Evolutionary conservation across 257 asterid species (phyloP).

Genomic region (Thymus quinquecostatus): DNA sequence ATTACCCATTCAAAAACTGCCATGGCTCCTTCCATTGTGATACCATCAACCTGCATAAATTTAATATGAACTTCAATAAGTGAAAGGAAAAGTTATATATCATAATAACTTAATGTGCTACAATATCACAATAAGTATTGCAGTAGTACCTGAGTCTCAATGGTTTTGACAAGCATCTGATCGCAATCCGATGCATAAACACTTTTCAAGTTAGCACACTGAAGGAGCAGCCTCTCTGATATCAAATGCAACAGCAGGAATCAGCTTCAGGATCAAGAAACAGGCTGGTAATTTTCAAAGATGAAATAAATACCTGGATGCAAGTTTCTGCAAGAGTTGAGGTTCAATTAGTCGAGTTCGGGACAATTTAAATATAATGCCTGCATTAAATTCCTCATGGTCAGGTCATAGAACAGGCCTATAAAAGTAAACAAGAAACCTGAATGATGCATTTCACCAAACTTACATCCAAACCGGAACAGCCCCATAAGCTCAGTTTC

Average conservation of each 20-base stretch:
- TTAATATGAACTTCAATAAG: no score
- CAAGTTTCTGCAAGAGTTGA: conserved; percentile 80
- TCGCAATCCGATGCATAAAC: conserved; percentile 86
- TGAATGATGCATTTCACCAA: conserved; percentile 14
- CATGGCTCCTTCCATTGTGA: no score
- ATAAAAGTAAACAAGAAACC: conserved; percentile 4
- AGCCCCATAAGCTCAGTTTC: conserved; percentile 98
- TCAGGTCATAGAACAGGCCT: conserved; percentile 30
- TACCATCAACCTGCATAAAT: no score
- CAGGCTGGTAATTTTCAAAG: neutral
- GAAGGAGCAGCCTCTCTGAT: conserved; percentile 82
- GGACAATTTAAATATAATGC: conserved; percentile 88
- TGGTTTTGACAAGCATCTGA: conserved; percentile 62
- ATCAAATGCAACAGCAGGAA: conserved; percentile 20
- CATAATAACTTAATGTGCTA: no score
- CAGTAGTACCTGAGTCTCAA: conserved; percentile 82
- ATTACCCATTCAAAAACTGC: no score
- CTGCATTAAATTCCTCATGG: conserved; percentile 47
- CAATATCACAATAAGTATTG: neutral
- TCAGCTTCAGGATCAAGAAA: conserved; percentile 8
- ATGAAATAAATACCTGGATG: conserved; percentile 67
- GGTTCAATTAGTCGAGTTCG: conserved; percentile 73
- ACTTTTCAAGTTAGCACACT: conserved; percentile 76
- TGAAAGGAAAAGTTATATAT: no score
- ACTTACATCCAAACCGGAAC: conserved; percentile 95